Conservation (phyloP, 2,329 filamentous ascomycete genomes). For the Ceratocystis destructans region DNA sequence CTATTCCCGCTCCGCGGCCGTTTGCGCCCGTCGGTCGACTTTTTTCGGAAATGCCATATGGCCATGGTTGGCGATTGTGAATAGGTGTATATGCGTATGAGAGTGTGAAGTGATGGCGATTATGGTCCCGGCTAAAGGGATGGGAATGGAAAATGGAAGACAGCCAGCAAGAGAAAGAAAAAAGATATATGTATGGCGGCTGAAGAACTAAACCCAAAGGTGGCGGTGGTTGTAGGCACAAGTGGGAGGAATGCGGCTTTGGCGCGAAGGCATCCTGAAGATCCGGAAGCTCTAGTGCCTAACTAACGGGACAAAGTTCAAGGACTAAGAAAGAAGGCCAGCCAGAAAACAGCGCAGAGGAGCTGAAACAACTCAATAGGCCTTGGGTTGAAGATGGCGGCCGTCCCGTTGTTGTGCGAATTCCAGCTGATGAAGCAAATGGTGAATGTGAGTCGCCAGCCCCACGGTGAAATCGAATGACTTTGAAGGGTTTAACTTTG, state of each 20-base stretch:
- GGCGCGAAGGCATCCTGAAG: constrained; percentile 12
- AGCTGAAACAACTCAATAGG: not conserved
- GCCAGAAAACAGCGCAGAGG: not conserved
- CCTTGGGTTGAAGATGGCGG: not conserved
- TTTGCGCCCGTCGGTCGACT: constrained; percentile 38
- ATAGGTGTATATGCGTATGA: not conserved
- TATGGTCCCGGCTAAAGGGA: too few relatives aligned
- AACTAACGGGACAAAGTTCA: not conserved
- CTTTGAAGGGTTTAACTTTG: not conserved
- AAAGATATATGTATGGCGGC: not conserved
- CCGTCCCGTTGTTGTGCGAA: not conserved
- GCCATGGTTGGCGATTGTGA: constrained; percentile 18
- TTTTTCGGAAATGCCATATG: constrained; percentile 21
- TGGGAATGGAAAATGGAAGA: too few relatives aligned
- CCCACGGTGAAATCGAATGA: constrained; percentile 10
- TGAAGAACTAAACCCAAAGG: constrained; percentile 1
- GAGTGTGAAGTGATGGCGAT: too few relatives aligned
- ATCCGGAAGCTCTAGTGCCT: constrained; percentile 2
- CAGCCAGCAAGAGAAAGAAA: not conserved
- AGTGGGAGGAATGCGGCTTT: constrained; percentile 13
- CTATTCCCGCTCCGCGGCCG: constrained; percentile 40
- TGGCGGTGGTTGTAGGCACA: constrained; percentile 1
- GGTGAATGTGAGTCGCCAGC: not conserved
- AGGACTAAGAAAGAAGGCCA: not conserved
- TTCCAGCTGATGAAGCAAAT: not conserved